phyloP scores from a whole-genome alignment of 1,284 basidiomycete genomes.

The Fomitopsis palustris region DNA sequence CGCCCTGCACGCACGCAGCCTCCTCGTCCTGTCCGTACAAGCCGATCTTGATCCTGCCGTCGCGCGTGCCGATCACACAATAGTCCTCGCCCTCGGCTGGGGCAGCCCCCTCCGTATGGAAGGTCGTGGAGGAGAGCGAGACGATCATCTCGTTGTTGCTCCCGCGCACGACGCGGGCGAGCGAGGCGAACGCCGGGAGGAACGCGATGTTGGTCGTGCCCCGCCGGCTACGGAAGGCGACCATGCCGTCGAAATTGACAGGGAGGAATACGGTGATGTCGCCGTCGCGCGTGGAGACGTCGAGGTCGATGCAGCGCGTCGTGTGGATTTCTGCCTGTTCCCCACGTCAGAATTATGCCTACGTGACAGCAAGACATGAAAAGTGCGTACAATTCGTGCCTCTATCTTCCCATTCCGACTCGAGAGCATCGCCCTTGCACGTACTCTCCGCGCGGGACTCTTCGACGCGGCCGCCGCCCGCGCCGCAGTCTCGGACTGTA shows the following conservation, averaged over 20 bases:
- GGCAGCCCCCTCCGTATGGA: neutral
- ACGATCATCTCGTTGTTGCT: slow-evolving; percentile 24
- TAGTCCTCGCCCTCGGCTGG: slow-evolving; percentile 13
- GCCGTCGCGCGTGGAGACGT: slow-evolving; percentile 21
- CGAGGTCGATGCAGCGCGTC: slow-evolving; percentile 23
- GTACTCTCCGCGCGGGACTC: neutral
- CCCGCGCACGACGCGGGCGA: slow-evolving; percentile 23
- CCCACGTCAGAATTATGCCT: neutral
- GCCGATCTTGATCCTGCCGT: slow-evolving; percentile 24
- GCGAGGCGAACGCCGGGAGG: slow-evolving; percentile 24
- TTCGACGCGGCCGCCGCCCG: neutral
- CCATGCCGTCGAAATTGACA: slow-evolving; percentile 23
- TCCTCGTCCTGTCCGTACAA: slow-evolving; percentile 25
- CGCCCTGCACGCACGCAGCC: neutral
- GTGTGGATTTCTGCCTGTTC: slow-evolving; percentile 22
- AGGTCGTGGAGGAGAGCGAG: slow-evolving; percentile 15
- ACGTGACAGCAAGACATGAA: neutral
- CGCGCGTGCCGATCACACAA: slow-evolving; percentile 20
- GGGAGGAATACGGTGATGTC: slow-evolving; percentile 25
- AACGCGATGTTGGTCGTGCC: slow-evolving; percentile 18
- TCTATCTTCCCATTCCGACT: slow-evolving; percentile 23
- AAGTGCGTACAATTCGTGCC: slow-evolving; percentile 21
- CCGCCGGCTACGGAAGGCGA: slow-evolving; percentile 19
- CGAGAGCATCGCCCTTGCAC: slow-evolving; percentile 18
- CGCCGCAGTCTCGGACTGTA: slow-evolving; percentile 1